Base-by-base conservation (phyloP, 768 basidiomycete species). In the Lentinula raphanica region DNA sequence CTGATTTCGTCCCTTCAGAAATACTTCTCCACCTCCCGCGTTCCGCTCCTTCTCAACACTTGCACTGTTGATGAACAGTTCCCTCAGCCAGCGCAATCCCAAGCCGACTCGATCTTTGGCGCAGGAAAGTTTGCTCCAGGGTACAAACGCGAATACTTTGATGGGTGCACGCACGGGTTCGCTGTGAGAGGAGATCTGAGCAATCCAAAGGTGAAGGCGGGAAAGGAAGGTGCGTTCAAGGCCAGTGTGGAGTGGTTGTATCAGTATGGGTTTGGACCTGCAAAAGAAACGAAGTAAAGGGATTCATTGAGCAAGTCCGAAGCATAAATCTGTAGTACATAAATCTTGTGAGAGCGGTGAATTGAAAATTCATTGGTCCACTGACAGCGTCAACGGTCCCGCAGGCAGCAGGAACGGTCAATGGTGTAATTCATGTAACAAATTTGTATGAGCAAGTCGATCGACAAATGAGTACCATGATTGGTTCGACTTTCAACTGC, bases 1-100 rank as follows among this genome's bases (percentile, higher is more conserved):
- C 8, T 17, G n/a, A n/a, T 17, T 40, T 1, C n/a, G 3, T 2
- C 13, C 21, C 31, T 1, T 35, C 61, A 84, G 86, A 79, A 72
- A 75, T 82, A 83, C 67, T 63, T 71, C 45, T 56, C 63, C 2
- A 62, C 50, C 7, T 74, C 84, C 27, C 77, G 77, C 42, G 76
- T 76, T 1, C 85, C 87, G 21, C 75, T 89, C 32, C 76, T 90
- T 32, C 84, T 88, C 71, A 88, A 88, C 74, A 81, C 80, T 36
- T 87, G 86, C 70, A 75, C 78, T 31, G 44, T 65, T 27, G 85
- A 87, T 66, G 1, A 35, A 6, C 51, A n/a, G 38, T 50, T 48
- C n/a, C 38, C 46, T 56, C 50, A 11, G 13, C 77, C 78, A 36
- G 51, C 72, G 2, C 76, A 79, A 56, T 68, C 65, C 1, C 59